These are phyloP conservation scores for Aleurites moluccanus DNA, from an alignment of 441 rosid genomes.

Conservation along the genomic window DNA sequence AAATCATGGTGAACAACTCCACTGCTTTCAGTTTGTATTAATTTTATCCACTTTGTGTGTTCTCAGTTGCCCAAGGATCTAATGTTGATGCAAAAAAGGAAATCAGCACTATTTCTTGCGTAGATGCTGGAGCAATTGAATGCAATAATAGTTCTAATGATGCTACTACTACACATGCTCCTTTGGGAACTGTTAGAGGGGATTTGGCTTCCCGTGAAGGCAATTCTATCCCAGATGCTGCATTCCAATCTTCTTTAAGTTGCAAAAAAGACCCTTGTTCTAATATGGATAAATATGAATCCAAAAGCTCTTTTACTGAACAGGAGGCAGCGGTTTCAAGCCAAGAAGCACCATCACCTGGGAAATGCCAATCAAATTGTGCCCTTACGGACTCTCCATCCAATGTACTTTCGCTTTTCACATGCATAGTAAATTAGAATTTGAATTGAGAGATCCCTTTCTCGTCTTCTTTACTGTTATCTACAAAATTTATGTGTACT, in stretches of 20 bases:
- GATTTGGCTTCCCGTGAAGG: conserved; percentile 31
- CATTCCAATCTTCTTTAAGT: conserved; percentile 31
- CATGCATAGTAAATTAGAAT: conserved; percentile 21
- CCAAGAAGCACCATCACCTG: conserved; percentile 38
- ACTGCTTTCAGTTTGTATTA: background rate
- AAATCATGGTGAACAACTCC: background rate
- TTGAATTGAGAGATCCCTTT: conserved; percentile 7
- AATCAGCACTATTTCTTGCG: conserved; percentile 31
- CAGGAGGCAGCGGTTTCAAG: conserved; percentile 35
- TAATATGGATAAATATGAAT: conserved; percentile 31
- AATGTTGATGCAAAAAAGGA: conserved; percentile 30
- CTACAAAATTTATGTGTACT: conserved; percentile 6
- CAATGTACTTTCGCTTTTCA: conserved; percentile 45
- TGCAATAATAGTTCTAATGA: conserved; percentile 38
- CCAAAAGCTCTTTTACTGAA: conserved; percentile 38
- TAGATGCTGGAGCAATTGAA: conserved; percentile 40
- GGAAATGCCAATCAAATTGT: conserved; percentile 38
- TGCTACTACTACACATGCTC: conserved; percentile 18
- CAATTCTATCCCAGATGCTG: conserved; percentile 27
- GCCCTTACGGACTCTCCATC: conserved; percentile 45
- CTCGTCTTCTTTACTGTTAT: background rate
- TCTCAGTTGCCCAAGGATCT: conserved; percentile 49
- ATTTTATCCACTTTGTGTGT: conserved; percentile 7
- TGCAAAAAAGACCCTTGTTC: conserved; percentile 30
- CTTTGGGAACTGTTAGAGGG: conserved; percentile 22